Conservation (phyloP, 306 rosid genomes). For the Vigna nakashimae region DNA sequence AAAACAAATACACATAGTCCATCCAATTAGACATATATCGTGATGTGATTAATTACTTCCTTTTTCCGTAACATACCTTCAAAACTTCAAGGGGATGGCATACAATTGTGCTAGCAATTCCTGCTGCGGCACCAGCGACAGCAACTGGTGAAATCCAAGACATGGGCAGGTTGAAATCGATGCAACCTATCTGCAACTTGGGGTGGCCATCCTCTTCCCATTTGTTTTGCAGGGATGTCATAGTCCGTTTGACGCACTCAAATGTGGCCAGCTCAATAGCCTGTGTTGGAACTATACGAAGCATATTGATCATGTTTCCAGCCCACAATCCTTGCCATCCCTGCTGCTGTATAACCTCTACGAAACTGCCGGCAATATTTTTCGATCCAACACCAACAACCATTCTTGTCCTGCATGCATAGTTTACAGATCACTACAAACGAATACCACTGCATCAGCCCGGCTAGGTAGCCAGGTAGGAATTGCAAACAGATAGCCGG, state of each 20-base stretch:
- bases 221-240: conserved; percentile 75
- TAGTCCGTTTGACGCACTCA: conserved; percentile 78
- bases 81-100: conserved; percentile 98
- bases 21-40: background rate
- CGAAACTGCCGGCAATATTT: conserved; percentile 76
- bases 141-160: conserved; percentile 97
- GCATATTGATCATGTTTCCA: conserved; percentile 91
- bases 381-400: conserved; percentile 94
- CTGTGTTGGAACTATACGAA: conserved; percentile 93
- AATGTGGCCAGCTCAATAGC: conserved; percentile 92
- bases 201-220: conserved; percentile 63
- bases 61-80: conserved; percentile 63
- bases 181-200: conserved; percentile 69
- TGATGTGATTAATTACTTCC: background rate
- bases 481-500: background rate
- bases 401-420: conserved; percentile 87
- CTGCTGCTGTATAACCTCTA: conserved; percentile 89
- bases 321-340: conserved; percentile 99
- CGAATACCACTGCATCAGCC: too few species aligned
- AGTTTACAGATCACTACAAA: conserved; percentile 19
- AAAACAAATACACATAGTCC: background rate
- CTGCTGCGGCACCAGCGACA: conserved; percentile 97
- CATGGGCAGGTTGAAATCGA: conserved; percentile 64
- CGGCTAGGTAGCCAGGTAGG: too few species aligned
- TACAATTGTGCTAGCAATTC: conserved; percentile 75